Percentiles rank a stretch among this genome's conserved stretches.
Evolutionary conservation across 345 rosid genomes (phyloP).

Genomic region (Kandelia obovata): DNA sequence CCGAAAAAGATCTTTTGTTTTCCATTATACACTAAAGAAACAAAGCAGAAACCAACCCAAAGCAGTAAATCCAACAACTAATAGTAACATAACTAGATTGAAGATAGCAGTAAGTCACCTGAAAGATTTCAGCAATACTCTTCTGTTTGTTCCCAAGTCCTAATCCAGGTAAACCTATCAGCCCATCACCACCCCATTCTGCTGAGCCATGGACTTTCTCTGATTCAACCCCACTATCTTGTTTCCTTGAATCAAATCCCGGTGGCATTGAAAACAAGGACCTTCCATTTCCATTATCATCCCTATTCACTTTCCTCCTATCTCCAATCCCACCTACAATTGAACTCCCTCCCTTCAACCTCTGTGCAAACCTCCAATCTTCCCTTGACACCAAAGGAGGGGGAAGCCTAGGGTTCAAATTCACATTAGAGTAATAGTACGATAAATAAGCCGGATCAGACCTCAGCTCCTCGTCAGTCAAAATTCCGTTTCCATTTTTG

Average conservation of each 20-base stretch:
- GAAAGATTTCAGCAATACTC: conserved; percentile 73
- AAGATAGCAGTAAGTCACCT: conserved; percentile 43
- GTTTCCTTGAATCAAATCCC: conserved; percentile 69
- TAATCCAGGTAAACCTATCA: conserved; percentile 67
- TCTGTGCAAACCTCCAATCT: conserved; percentile 82
- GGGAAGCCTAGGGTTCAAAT: conserved; percentile 87
- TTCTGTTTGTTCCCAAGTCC: conserved; percentile 69
- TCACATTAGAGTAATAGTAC: conserved; percentile 71
- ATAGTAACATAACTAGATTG: not conserved
- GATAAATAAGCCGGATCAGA: conserved; percentile 69
- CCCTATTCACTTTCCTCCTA: conserved; percentile 51
- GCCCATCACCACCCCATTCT: conserved; percentile 79
- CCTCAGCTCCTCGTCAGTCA: conserved; percentile 66
- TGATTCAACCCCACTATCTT: conserved; percentile 39
- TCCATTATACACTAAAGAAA: not conserved
- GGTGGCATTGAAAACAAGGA: conserved; percentile 71
- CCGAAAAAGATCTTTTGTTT: not conserved
- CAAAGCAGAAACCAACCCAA: not conserved
- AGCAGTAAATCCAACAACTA: conserved; percentile 5
- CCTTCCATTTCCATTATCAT: conserved; percentile 41
- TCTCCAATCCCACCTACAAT: conserved; percentile 72
- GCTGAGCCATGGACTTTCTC: conserved; percentile 43
- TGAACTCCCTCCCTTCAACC: conserved; percentile 58
- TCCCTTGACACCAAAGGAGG: conserved; percentile 83
- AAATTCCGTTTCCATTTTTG: conserved; percentile 42